Base-by-base conservation (phyloP, 2,329 filamentous ascomycete genomes). In the Ophiostoma australiae region DNA sequence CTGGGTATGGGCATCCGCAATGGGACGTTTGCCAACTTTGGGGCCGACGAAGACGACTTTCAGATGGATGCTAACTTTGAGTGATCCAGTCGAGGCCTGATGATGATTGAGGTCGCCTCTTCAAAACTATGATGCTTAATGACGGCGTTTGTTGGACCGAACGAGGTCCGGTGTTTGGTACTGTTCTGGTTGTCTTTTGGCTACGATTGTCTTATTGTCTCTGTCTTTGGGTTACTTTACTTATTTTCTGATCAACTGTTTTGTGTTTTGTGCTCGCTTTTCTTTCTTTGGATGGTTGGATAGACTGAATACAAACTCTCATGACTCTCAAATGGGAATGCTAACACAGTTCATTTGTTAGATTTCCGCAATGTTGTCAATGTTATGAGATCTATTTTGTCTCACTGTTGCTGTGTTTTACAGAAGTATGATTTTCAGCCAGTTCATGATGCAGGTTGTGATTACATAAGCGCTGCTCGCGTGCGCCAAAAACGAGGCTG, bases 1-100 rank as follows among this genome's bases (percentile, higher is more conserved):
- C 39, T 67, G 37, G 66, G 66, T 23, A 67, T 67, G 66, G 66
- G 66, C 39, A n/a, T 23, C 27, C 66, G 39, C 66, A 67, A 79
- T 15, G 68, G 76, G 33, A 75, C 80, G 65, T 76, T 80, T 73
- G 77, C 68, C 75, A 76, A 83, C 4, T 80, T 85, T 8, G 61
- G 31, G 17, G 15, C n/a, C 27, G 63, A 66, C 8, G 85, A 86
- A 23, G 85, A 86, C 7, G 83, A 86, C 39, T 88, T 89, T 74
- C 82, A 88, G 76, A 78, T 89, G 73, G 83, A 84, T 72, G 75
- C 87, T 11, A 77, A 80, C 17, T 67, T 67, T 8, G 37, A 44
- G 15, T 44, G 39, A 44, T 67, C 20, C 33, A 7, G 13, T 4
- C 27, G 37, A 39, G 37, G 37, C 13, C 37, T 39, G 37, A 11